Evolutionary conservation across 2,329 filamentous ascomycete genomes (phyloP).

Genomic region (Pyrenophora tritici-repentis): DNA sequence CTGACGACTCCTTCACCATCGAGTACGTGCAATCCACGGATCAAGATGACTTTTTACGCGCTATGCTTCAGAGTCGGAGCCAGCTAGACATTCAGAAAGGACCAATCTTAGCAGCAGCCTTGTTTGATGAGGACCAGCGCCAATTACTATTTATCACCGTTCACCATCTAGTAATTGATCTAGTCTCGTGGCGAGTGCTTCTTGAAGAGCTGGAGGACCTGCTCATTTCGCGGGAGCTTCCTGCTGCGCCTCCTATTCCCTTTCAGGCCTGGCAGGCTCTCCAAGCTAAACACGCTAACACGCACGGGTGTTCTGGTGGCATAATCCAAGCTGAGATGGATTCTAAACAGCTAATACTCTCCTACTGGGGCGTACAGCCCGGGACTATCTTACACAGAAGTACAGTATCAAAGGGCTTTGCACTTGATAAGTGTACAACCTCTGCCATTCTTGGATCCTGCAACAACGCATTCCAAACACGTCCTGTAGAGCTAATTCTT

Average conservation of each 20-base stretch:
- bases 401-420: background rate
- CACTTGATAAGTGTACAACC: conserved; percentile 14
- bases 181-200: no score
- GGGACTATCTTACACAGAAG: background rate
- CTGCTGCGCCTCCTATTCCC: background rate
- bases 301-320: background rate
- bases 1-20: background rate
- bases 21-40: background rate
- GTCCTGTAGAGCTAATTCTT: conserved; percentile 44
- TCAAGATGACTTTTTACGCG: background rate
- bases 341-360: background rate
- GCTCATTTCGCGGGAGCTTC: background rate
- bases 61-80: background rate
- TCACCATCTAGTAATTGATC: background rate
- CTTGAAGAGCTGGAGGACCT: background rate
- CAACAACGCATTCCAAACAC: conserved; percentile 55
- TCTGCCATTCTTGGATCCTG: conserved; percentile 14
- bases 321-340: background rate
- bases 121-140: background rate
- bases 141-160: background rate
- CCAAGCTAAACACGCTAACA: background rate
- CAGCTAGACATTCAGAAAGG: background rate
- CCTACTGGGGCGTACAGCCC: conserved; percentile 27
- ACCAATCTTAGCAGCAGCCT: background rate
- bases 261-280: no score